Base-by-base conservation (phyloP, 2,329 filamentous ascomycete genomes). In the Ceratocystiopsis minuta region DNA sequence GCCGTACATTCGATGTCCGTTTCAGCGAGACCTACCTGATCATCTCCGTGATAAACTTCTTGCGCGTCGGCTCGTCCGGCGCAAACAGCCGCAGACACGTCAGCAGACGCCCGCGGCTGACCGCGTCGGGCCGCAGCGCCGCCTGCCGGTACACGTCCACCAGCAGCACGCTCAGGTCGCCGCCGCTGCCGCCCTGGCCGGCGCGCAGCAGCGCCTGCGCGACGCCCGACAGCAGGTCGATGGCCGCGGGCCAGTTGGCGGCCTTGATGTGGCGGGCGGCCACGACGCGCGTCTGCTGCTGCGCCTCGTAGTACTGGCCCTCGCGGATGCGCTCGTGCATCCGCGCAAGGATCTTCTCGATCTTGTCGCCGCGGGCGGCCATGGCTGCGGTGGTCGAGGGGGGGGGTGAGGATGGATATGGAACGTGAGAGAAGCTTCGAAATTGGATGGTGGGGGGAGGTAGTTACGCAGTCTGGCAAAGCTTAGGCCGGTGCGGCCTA, bases 211-310 rank as follows among this genome's bases (percentile, higher is more conserved):
- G 72, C 24, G 87, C 78, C 51, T 82, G 78, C 1, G 88, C 80
- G 48, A 94, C 90, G 49, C 73, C 80, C 59, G 74, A 79, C 49
- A 98, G 72, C 49, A 96, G 80, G 51, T 94, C 83, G 57, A 86
- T 79, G 38, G 92, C 90, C 13, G 85, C 80, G 51, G 70, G 60
- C 72, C 82, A 95, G 69, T 88, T 88, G 47, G 73, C 66, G 36
- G 80, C 71, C 65, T 96, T 96, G 59, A 88, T 77, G 64, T 98
- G 93, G 44, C 92, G 86, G 34, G 85, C 80, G 46, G 87, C 87
- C 51, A 95, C 88, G 42, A 95, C 87, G 48, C 90, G 85, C 50
- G 94, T 84, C 66, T 98, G 90, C 62, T 98, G 90, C 64, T 96
- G 88, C 45, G 90, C 90, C 71, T 98, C 90, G 66, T 98, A 98